Evolutionary conservation across 495 filamentous ascomycete genomes (phyloP), one percentile per base, ranked within the genome.

Genomic region (Aspergillus coremiiformis): DNA sequence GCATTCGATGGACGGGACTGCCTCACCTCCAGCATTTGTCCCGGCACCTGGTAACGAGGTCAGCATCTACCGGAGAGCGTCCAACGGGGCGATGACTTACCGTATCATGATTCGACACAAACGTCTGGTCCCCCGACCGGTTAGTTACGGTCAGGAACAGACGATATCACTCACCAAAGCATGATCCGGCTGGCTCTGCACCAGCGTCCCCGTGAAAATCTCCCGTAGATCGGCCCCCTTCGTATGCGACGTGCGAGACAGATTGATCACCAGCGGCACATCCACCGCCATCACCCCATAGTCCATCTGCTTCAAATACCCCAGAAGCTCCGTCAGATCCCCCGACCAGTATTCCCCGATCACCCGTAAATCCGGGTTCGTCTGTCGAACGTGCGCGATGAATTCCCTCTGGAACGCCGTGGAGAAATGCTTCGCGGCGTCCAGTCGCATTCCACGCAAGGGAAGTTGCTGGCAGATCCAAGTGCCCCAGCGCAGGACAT

Each of bases 311-410:
- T 83, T 73, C 24, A 89, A 67, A 59, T 84, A 89, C 5, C 69
- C 62, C 0, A 69, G 58, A 51, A 89, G 73, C 27, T 73, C 69
- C 14, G 75, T 57, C 0, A 77, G 59, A 51, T 84, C 76, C 21
- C 78, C 81, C 47, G 77, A 75, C 86, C 85, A 90, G 60, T 83
- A 88, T 58, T 90, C 87, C 19, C 84, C 85, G 10, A 91, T 83
- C 15, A 86, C 70, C 58, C 87, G 86, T 65, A 79, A 82, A 7
- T 80, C 69, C 0, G 66, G 54, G 9, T 77, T 77, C 32, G 65
- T 58, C 12, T 69, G 53, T 22, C 82, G 71, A 26, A 89, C 57
- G 45, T 75, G 64, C 1, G 66, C 60, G 24, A 86, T 74, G 53
- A 87, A 85, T 2, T 78, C 70, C 24, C 70, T 71, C 17, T 85